Percentiles rank a stretch among this genome's conserved stretches.
phyloP scores from a whole-genome alignment of 1,139 yeast species.

The Candida frijolesensis region DNA sequence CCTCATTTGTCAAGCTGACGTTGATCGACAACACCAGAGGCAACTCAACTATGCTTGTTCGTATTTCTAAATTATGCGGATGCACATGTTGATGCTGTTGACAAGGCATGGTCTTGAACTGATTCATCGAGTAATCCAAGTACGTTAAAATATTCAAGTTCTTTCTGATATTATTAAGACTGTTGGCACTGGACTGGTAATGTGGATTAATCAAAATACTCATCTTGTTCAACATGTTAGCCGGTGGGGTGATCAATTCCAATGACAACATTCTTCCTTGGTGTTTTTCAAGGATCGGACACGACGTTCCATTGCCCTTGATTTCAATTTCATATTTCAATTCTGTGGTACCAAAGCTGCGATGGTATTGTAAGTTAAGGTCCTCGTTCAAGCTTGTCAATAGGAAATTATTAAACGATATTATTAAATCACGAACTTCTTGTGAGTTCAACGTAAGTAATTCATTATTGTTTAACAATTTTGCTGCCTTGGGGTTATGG shows the following conservation, averaged over 20 bases:
- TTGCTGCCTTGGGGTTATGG: slow-evolving; percentile 49
- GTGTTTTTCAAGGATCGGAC: slow-evolving; percentile 35
- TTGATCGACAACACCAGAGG: slow-evolving; percentile 73
- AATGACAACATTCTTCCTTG: slow-evolving; percentile 24
- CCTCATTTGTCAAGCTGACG: slow-evolving; percentile 54
- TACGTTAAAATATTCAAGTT: slow-evolving; percentile 40
- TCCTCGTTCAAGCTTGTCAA: slow-evolving; percentile 54
- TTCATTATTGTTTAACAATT: slow-evolving; percentile 55
- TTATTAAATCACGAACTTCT: slow-evolving; percentile 44
- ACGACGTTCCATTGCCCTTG: slow-evolving; percentile 30
- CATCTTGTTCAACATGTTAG: slow-evolving; percentile 27
- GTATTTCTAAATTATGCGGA: slow-evolving; percentile 55
- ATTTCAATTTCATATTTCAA: slow-evolving; percentile 43
- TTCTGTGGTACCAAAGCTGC: slow-evolving; percentile 18
- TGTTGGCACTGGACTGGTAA: slow-evolving; percentile 9
- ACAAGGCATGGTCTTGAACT: slow-evolving; percentile 50
- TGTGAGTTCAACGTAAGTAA: slow-evolving; percentile 37
- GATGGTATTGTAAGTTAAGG: slow-evolving; percentile 33
- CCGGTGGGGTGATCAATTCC: slow-evolving; percentile 39
- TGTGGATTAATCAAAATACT: slow-evolving; percentile 26
- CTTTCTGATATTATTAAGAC: slow-evolving; percentile 16
- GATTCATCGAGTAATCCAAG: slow-evolving; percentile 61
- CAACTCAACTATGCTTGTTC: slow-evolving; percentile 46
- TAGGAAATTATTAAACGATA: slow-evolving; percentile 62
- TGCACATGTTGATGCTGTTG: slow-evolving; percentile 21